These are phyloP conservation scores for Paraphysoderma sedebokerense DNA, from an alignment of 371 early-diverging fungal species.

Conservation along the genomic window DNA sequence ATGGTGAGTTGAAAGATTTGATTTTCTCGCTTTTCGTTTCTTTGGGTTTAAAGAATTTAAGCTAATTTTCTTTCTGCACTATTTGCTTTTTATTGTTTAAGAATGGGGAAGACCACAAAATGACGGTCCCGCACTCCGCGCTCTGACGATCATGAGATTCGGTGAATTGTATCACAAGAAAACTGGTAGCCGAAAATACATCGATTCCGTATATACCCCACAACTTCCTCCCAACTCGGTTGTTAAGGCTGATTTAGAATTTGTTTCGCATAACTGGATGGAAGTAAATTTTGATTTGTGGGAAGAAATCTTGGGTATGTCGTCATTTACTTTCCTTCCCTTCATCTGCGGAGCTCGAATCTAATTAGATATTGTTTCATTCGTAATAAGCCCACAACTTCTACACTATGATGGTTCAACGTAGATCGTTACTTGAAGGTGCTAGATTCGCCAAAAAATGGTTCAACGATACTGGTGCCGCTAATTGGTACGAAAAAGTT, in stretches of 20 bases:
- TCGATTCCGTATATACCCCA: too few relatives aligned
- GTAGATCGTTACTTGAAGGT: constrained; percentile 32
- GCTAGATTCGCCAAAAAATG: constrained; percentile 15
- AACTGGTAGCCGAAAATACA: too few relatives aligned
- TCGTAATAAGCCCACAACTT: constrained; percentile 49
- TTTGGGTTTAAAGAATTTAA: too few relatives aligned
- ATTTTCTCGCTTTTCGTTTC: too few relatives aligned
- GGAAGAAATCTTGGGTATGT: constrained; percentile 13
- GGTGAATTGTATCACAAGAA: constrained; percentile 12
- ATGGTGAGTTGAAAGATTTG: constrained; percentile 3
- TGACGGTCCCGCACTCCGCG: constrained; percentile 67
- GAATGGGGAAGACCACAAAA: constrained; percentile 63
- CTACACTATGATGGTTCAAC: constrained; percentile 47
- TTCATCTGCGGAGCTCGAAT: too few relatives aligned
- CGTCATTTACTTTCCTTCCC: too few relatives aligned
- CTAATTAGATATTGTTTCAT: too few relatives aligned
- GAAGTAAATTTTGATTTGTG: constrained; percentile 29
- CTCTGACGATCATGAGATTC: constrained; percentile 26
- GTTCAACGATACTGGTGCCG: constrained; percentile 13
- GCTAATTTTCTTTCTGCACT: background rate
- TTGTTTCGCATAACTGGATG: constrained; percentile 23
- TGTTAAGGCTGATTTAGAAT: constrained; percentile 39
- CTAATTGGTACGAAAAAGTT: constrained; percentile 11
- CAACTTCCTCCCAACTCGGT: constrained; percentile 12
- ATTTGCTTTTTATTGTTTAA: background rate